Evolutionary conservation across 345 rosid species (phyloP), one percentile per base, ranked within the genome.

Genomic region (Trapa bicornis): DNA sequence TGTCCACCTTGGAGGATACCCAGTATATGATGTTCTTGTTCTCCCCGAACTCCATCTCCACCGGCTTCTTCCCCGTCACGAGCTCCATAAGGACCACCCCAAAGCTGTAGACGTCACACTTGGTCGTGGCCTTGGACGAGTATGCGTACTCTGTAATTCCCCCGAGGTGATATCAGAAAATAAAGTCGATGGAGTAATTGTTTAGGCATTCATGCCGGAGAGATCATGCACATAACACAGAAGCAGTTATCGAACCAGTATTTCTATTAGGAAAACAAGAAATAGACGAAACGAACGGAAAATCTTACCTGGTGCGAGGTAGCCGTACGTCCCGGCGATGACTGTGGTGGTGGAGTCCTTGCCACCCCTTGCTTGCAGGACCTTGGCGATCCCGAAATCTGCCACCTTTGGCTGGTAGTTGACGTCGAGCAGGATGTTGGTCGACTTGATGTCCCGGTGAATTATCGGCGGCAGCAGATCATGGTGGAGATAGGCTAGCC

Each of bases 331-430:
- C 63, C 98, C 97, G 1, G 96, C 98, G 6, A 88, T 71, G 53
- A 84, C 84, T 15, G 94, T 90, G 16, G 90, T 84, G 63, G 90
- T 93, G 3, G 90, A 93, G 70, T 93, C 98, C 79, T 80, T 88
- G 22, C 90, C 80, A 15, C 92, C 89, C 75, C 90, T 77, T 13
- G 94, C 96, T 68, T 84, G 92, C 80, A 90, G 75, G 58, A 90
- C 96, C 79, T 93, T 93, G 81, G 98, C 98, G 68, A 90, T 82
- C 67, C 97, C 98, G 37, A 93, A 93, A 70, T 93, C 97, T 45
- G 98, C 98, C 58, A 93, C 88, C 74, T 90, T 90, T 35, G 98
- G 90, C 80, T 82, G 87, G 77, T 78, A 85, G 66, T 88, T 80
- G 37, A 80, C 75, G 71, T 93, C 97, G 1, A 93, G 76, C 36